Base-by-base conservation (phyloP, 495 filamentous ascomycete genomes). In the Collariella sp. region DNA sequence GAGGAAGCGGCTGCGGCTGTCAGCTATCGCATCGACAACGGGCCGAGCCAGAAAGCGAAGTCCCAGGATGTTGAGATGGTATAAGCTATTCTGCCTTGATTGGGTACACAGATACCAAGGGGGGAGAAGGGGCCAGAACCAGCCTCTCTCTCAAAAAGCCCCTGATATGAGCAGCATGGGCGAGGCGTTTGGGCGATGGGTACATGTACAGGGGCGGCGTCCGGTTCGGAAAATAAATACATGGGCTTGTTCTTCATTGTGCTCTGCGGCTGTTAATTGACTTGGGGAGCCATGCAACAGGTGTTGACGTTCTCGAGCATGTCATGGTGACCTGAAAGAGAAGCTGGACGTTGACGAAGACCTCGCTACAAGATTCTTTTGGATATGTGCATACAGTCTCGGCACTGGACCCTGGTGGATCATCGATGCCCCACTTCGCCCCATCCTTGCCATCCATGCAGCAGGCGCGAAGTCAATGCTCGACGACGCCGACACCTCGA, bases 1-100 rank as follows among this genome's bases (percentile, higher is more conserved):
- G 85, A 88, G 63, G 82, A 90, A 60, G 88, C 91, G 23, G 86
- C 93, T 55, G 87, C 85, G 41, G 91, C 87, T 0, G 75, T 86
- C 7, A 87, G 89, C n/a, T 55, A 61, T 38, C 53, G 62, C 52
- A 62, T 54, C 16, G 62, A 67, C 52, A 67, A 67, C 40, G 64
- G 64, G n/a, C 52, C 57, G n/a, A n/a, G n/a, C 7, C 38, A 51
- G 39, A 64, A 55, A 48, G 44, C 53, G 3, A 60, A 64, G 35
- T 29, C 54, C 15, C 47, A 60, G 51, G 64, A 67, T 34, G 33
- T 67, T 5, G 62, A 67, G 45, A 67, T 64, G 62, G 50, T 54
- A 3, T 64, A 54, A 62, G 23, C 18, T 31, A 6, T 20, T 9
- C n/a, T 47, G n/a, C 20, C 12, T 31, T 26, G n/a, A n/a, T n/a